Evolutionary conservation across 2,329 filamentous ascomycete genomes (phyloP), one percentile per base, ranked within the genome.

Genomic region (Apiospora malaysiana): DNA sequence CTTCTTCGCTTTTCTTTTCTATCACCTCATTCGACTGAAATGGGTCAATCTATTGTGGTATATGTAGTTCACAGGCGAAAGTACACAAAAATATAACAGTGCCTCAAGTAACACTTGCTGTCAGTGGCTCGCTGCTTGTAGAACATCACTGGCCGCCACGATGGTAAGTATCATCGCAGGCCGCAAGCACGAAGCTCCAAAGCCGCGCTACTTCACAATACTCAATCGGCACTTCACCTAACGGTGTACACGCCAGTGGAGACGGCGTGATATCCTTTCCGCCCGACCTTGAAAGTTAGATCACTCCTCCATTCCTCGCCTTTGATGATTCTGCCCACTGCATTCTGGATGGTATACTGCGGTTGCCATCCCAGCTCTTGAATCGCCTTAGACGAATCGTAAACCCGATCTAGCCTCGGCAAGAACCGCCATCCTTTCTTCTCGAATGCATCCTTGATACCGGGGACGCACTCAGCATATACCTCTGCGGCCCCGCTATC

Each of bases 211-310:
- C 5, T 8, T n/a, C 32, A 12, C 8, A n/a, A 18, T n/a, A 63
- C 4, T 5, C 56, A 12, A 63, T 21, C 18, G 6, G 3, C 6
- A 63, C 7, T 45, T 68, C 67, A 68, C 9, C 71, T 70, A 18
- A 69, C 67, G 3, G 84, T 85, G 66, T 86, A 86, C 6, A 86
- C 80, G 0, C 84, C 84, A 2, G 82, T 84, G 10, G 79, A 78
- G 0, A 79, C 78, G 23, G 78, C 79, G 71, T 86, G 84, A 72
- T 86, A 86, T 1, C 84, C 84, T 74, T 78, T 82, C 76, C 79
- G 83, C 0, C 84, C 84, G 2, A 86, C 82, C 71, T 72, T 75
- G 0, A 72, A 70, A 0, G 80, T 80, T 74, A 86, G 70, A 67
- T 81, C 78, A 69, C 84, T 86, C 74, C 76, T 75, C 80, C 80